Evolutionary conservation across 1,284 basidiomycete genomes (phyloP), one percentile per base, ranked within the genome.

Genomic region (Rhodotorula sp.): DNA sequence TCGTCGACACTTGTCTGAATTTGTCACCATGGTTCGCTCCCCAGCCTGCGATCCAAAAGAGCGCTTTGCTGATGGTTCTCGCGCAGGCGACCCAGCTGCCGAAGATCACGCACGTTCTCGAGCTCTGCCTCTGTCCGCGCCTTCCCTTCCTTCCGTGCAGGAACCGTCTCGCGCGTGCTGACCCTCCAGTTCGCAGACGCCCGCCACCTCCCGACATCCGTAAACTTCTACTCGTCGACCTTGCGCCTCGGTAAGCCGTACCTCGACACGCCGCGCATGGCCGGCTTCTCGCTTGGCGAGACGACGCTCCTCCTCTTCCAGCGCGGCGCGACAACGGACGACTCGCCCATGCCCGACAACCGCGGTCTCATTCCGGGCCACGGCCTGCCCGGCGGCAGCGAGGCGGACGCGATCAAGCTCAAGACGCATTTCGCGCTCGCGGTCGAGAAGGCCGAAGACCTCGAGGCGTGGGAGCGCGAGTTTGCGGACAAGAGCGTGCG

Each of bases 291-390:
- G 4, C 70, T 74, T 54, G 64, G 64, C 21, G 13, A 49, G 8
- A 34, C 61, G 19, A 68, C 69, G 7, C 63, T 74, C 53, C 70
- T 74, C 57, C 62, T 74, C 34, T 74, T 74, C 60, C 73, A 74
- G 58, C 70, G 67, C 14, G 64, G 70, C 42, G 5, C 45, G 19
- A 74, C 73, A 3, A 4, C 8, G 17, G 17, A n/a, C 9, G 66
- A 57, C 66, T 27, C 25, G 44, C 12, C 50, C 10, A 42, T 34
- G 14, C 34, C 49, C 10, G 45, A 34, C 19, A 21, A 21, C 7
- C 34, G 46, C 4, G 57, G 61, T 5, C 2, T 68, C 17, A 74
- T 74, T 23, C 73, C 73, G 0, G 64, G 64, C 1, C 73, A 74
- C 46, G 73, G 73, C 0, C 63, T 71, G 1, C 50, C 67, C 2